Base-by-base conservation (phyloP, 2,329 filamentous ascomycete genomes). In the Aspergillus sp. region DNA sequence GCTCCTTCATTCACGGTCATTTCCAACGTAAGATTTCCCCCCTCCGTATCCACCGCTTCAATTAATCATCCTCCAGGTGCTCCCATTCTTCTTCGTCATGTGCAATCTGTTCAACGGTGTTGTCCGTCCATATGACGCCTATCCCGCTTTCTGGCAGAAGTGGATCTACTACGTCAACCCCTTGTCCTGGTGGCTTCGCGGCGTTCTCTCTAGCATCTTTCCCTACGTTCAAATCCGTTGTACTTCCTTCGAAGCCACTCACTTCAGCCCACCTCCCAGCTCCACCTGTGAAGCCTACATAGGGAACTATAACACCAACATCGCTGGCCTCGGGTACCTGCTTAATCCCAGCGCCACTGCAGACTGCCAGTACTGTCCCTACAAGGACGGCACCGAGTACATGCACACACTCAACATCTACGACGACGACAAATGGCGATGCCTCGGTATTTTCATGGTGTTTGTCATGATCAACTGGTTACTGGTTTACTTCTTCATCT, bases 61-160 rank as follows among this genome's bases (percentile, higher is more conserved):
- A 27, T 28, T 39, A 35, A 38, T 39, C 13, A 29, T 47, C 45
- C 46, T 34, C n/a, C n/a, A n/a, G n/a, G n/a, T 83, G 13, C 71
- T 89, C 5, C 86, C 86, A 1, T 88, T 90, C 71, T 88, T 90
- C 76, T 86, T 90, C 68, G 81, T 89, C 62, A 82, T 88, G 72
- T 83, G 87, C 57, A 76, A 76, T 33, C 66, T 88, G 26, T 89
- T 90, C 74, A 89, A 88, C 69, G 87, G 87, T 52, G 81, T 90
- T 13, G 78, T 90, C 7, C 76, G 84, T 2, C 81, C 86, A 0
- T 90, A 87, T 62, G 54, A 66, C 1, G 68, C 74, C 48, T 71
- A 90, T 28, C 79, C 81, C 0, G 78, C 79, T 26, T 87, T 89
- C 69, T 91, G 83, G 82, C 71, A 74, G 32, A 86, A 84, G 66